Evolutionary conservation across 2,329 filamentous ascomycete genomes (phyloP).

Genomic region (Ophiocordyceps camponoti-floridani): DNA sequence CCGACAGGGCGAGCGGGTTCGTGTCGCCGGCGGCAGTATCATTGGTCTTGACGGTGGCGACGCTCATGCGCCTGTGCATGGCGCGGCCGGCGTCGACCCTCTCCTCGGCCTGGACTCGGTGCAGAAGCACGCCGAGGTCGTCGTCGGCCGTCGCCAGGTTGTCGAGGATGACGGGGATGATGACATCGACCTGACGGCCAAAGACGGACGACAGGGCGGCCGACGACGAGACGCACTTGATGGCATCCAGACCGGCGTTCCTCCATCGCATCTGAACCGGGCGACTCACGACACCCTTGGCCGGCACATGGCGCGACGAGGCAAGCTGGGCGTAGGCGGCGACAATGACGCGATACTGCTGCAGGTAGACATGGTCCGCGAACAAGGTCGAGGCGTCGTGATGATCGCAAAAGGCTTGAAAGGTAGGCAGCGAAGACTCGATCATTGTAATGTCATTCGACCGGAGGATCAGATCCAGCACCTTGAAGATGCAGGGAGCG

Average conservation of each 20-base stretch:
- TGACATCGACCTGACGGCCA: slow-evolving; percentile 56
- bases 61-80: slow-evolving; percentile 54
- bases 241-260: slow-evolving; percentile 55
- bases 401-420: slow-evolving; percentile 74
- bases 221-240: slow-evolving; percentile 64
- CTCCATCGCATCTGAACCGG: slow-evolving; percentile 67
- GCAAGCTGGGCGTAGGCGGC: slow-evolving; percentile 65
- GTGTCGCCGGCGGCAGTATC: slow-evolving; percentile 43
- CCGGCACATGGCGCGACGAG: slow-evolving; percentile 36
- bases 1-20: slow-evolving; percentile 56
- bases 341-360: slow-evolving; percentile 69
- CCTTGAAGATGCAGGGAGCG: slow-evolving; percentile 65
- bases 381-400: slow-evolving; percentile 75
- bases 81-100: slow-evolving; percentile 47
- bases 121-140: slow-evolving; percentile 46
- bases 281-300: slow-evolving; percentile 41
- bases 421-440: slow-evolving; percentile 73
- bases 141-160: slow-evolving; percentile 67
- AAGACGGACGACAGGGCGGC: slow-evolving; percentile 62
- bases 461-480: slow-evolving; percentile 65
- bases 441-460: slow-evolving; percentile 85
- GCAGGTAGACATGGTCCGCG: slow-evolving; percentile 68
- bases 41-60: slow-evolving; percentile 52
- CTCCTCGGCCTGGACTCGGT: slow-evolving; percentile 50
- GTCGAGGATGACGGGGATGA: slow-evolving; percentile 71